Evolutionary conservation across 139 green algal genomes (phyloP), one percentile per base, ranked within the genome.

Genomic region (Tetraselmis striata): DNA sequence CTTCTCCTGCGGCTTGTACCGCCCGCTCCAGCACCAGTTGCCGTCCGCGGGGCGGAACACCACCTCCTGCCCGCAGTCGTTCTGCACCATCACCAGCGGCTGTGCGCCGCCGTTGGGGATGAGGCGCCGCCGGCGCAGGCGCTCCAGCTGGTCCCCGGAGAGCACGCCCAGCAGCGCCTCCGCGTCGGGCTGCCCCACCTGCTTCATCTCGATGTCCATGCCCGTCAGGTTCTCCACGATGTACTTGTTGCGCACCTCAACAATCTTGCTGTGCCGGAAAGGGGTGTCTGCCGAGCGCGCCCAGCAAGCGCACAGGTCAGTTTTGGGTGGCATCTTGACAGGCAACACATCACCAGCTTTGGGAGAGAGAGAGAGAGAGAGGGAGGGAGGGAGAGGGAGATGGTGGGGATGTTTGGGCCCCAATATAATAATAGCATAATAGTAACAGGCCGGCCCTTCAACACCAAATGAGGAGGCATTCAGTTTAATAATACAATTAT

Each of bases 151-250:
- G 31, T 59, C 28, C 25, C 2, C 59, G 79, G 32, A 67, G 67
- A 78, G 75, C 75, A 85, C 79, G 59, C 77, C 59, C 1, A 76
- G 59, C 78, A 95, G 86, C 77, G 28, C 23, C 23, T 83, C 77
- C 0, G 87, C 81, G 82, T 96, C 90, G 0, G 88, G 88, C 23
- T 90, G 93, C 59, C 89, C 89, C 45, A 88, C 83, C 87, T 97
- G 94, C 87, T 97, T 96, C 86, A 95, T 91, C 59, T 94, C 89
- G 28, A 97, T 89, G 0, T 79, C 45, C 77, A 95, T 83, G 24
- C 90, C 92, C 0, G 94, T 97, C 79, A 94, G 87, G 86, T 97
- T 97, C 77, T 95, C 89, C 45, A 96, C 87, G 27, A 97, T 90
- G 87, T 93, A 97, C 84, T 94, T 94, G 84, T 91, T 92, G 87